Evolutionary conservation across 306 rosid genomes (phyloP), one percentile per base, ranked within the genome.

Genomic region (Dalbergia cochinchinensis): DNA sequence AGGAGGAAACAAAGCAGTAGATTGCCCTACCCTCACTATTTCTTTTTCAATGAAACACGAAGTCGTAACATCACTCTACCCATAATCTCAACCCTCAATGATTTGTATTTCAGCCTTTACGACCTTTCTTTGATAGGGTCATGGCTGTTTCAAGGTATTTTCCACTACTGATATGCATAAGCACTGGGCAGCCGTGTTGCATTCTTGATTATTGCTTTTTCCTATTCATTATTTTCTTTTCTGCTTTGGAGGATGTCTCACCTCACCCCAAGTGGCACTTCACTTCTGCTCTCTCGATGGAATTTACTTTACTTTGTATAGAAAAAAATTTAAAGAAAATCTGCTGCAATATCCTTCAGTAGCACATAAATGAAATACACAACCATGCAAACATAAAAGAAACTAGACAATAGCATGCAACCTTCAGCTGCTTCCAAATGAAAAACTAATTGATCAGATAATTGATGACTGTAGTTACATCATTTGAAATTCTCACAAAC

Each of bases 401-500:
- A 22, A 50, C 54, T 76, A 34, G 54, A 76, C 53, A 76, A 51
- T 4, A 63, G 37, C 44, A 65, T 55, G 41, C 58, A 53, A 37
- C 31, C 5, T 54, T 19, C 31, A 48, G 53, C 53, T 8, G 16
- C 39, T 48, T 50, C 41, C 72, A 63, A 63, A 26, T 4, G 11
- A 26, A 48, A 20, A 22, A 22, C 78, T 57, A 15, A 37, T 69
- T 26, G 26, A 31, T 50, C 18, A 26, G 26, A 16, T 14, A 55
- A 72, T 18, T 19, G 42, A 55, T 73, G 26, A 18, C 51, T 33
- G 22, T 41, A 71, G 66, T 39, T 13, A 22, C 37, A 41, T 20
- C n/a, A 58, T 73, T 39, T 58, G 19, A 42, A 26, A 58, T 16
- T 73, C 33, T 12, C 4, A 47, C 7, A 73, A 59, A 73, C 54